These are phyloP conservation scores for Syzygium oleosum DNA, from an alignment of 345 rosid species.

Conservation along the genomic window DNA sequence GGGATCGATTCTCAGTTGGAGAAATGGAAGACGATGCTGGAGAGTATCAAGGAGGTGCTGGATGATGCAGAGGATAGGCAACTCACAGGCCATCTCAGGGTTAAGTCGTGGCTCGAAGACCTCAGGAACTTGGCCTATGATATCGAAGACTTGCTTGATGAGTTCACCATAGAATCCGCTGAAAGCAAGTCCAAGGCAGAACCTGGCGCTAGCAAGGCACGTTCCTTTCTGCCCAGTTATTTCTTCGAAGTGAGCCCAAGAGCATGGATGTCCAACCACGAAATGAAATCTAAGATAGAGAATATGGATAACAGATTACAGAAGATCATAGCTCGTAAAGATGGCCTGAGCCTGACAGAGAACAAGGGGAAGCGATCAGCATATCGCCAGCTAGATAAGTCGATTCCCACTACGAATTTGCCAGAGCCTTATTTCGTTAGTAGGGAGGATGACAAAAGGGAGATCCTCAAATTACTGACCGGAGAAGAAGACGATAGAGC, in stretches of 20 bases:
- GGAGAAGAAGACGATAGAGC: accelerated
- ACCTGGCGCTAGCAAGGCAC: neutral
- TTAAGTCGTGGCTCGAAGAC: neutral
- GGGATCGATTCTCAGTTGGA: neutral
- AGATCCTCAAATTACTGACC: neutral
- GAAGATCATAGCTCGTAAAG: neutral
- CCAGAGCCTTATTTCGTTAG: accelerated
- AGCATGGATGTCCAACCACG: accelerated
- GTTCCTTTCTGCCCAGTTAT: neutral
- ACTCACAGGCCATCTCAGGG: accelerated
- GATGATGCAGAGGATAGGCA: neutral
- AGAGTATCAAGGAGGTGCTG: neutral
- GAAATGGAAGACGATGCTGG: neutral
- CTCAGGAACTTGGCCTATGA: neutral
- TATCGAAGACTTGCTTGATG: neutral
- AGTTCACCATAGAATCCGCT: neutral
- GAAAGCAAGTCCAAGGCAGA: neutral
- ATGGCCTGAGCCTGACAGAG: neutral
- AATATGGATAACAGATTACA: accelerated
- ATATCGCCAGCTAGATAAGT: accelerated
- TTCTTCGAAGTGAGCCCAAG: neutral
- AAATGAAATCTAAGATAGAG: neutral
- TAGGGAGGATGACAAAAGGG: neutral
- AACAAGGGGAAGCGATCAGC: neutral
- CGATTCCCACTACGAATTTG: neutral